A percentile compares a stretch with the other conserved stretches of the same genome.
These are phyloP conservation scores for Nitzschia palea DNA, from an alignment of 108 stramenopile genomes.

Conservation along the genomic window DNA sequence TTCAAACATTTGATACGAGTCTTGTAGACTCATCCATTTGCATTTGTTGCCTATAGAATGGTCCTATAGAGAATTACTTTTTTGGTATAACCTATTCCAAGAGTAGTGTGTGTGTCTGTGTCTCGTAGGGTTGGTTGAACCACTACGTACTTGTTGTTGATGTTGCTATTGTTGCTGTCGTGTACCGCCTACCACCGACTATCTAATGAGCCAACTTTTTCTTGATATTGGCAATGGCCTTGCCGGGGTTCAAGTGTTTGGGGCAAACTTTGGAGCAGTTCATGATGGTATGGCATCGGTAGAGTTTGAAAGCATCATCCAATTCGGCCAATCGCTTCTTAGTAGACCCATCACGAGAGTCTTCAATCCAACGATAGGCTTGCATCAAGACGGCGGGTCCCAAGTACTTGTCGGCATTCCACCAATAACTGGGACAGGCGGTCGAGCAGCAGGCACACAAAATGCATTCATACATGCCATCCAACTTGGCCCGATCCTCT, in stretches of 20 bases:
- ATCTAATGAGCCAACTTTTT: conserved; percentile 77
- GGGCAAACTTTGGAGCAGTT: conserved; percentile 99
- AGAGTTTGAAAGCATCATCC: conserved; percentile 97
- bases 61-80: too few relatives aligned
- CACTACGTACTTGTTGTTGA: too few relatives aligned
- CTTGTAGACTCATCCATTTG: too few relatives aligned
- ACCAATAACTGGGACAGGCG: conserved; percentile 97
- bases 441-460: conserved; percentile 99
- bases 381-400: conserved; percentile 98
- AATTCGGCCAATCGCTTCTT: conserved; percentile 88
- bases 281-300: conserved; percentile 99
- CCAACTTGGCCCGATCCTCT: conserved; percentile 89
- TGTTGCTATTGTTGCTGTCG: too few relatives aligned
- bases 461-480: conserved; percentile 99
- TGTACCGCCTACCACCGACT: not conserved
- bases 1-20: too few relatives aligned
- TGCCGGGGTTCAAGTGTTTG: conserved; percentile 99
- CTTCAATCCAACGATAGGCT: conserved; percentile 97
- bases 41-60: too few relatives aligned
- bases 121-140: too few relatives aligned
- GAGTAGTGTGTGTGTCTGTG: too few relatives aligned
- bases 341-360: conserved; percentile 90
- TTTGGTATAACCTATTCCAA: too few relatives aligned
- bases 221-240: conserved; percentile 98
- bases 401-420: conserved; percentile 96